Evolutionary conservation across 768 basidiomycete genomes (phyloP).

Genomic region (Gautieria morchelliformis): DNA sequence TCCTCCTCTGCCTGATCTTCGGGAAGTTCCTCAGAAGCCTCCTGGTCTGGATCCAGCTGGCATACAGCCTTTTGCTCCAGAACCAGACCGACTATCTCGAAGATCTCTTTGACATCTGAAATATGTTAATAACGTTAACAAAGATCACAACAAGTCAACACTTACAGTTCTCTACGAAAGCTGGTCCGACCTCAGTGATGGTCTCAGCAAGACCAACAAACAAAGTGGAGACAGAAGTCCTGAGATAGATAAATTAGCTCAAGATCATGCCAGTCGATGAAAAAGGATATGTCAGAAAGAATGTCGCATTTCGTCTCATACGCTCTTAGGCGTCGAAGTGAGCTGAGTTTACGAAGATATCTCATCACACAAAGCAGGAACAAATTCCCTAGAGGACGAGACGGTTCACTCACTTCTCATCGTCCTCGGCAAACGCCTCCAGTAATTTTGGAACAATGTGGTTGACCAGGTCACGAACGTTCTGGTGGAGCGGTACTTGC

Average conservation of each 20-base stretch:
- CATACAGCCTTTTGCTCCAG: slow-evolving; percentile 92
- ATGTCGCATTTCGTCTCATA: slow-evolving; percentile 42
- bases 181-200: slow-evolving; percentile 86
- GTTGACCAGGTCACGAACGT: slow-evolving; percentile 70
- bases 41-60: slow-evolving; percentile 93
- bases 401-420: slow-evolving; percentile 75
- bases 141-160: background rate
- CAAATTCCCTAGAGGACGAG: slow-evolving; percentile 11
- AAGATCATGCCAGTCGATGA: background rate
- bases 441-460: slow-evolving; percentile 67
- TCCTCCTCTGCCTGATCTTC: slow-evolving; percentile 95
- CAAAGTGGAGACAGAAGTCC: slow-evolving; percentile 79
- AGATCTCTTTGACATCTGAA: slow-evolving; percentile 66
- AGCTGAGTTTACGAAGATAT: slow-evolving; percentile 55
- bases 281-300: slow-evolving; percentile 22
- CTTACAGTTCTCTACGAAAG: slow-evolving; percentile 71
- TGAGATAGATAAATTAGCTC: slow-evolving; percentile 26
- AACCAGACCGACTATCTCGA: slow-evolving; percentile 72
- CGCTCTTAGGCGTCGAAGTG: slow-evolving; percentile 58
- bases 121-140: slow-evolving; percentile 4
- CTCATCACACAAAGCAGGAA: slow-evolving; percentile 34
- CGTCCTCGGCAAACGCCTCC: slow-evolving; percentile 88
- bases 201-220: slow-evolving; percentile 88
- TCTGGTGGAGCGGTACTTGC: slow-evolving; percentile 45
- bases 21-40: slow-evolving; percentile 62